Evolutionary conservation across 257 asterid species (phyloP).

Genomic region (Solanum appendiculatum): DNA sequence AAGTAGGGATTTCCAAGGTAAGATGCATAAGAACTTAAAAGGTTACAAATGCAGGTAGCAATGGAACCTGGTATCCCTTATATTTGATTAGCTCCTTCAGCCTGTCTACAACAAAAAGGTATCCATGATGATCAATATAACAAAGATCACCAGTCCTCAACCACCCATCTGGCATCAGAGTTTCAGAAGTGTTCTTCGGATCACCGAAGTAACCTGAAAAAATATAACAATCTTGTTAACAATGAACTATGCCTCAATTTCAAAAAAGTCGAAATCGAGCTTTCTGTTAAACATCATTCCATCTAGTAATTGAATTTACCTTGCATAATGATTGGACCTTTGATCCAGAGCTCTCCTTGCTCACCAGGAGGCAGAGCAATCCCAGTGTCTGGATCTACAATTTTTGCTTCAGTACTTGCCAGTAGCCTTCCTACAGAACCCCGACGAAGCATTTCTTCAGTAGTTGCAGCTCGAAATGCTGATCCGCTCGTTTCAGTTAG

Average conservation of each 20-base stretch:
- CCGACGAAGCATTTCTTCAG: slow-evolving; percentile 21
- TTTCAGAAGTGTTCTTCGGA: slow-evolving; percentile 28
- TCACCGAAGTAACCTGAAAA: slow-evolving; percentile 33
- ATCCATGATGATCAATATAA: slow-evolving; percentile 35
- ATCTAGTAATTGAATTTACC: slow-evolving; percentile 14
- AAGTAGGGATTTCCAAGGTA: not conserved
- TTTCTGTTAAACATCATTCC: not conserved
- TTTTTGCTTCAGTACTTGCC: slow-evolving; percentile 31
- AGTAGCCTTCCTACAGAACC: slow-evolving; percentile 41
- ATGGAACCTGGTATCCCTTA: slow-evolving; percentile 47
- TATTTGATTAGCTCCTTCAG: slow-evolving; percentile 50
- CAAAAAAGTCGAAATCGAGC: not conserved
- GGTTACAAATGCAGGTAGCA: not conserved
- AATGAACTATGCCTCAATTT: not conserved
- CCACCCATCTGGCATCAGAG: slow-evolving; percentile 28
- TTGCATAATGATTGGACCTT: slow-evolving; percentile 48
- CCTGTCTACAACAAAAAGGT: slow-evolving; percentile 40
- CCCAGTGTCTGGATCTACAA: slow-evolving; percentile 39
- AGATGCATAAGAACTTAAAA: not conserved
- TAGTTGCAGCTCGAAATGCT: slow-evolving; percentile 13
- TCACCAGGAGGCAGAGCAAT: slow-evolving; percentile 33
- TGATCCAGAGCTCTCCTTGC: slow-evolving; percentile 59
- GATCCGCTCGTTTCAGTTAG: slow-evolving; percentile 47
- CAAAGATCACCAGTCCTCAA: slow-evolving; percentile 49
- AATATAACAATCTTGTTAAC: not conserved